These are phyloP conservation scores for Suillus subluteus DNA, from an alignment of 768 basidiomycete genomes.

Conservation along the genomic window DNA sequence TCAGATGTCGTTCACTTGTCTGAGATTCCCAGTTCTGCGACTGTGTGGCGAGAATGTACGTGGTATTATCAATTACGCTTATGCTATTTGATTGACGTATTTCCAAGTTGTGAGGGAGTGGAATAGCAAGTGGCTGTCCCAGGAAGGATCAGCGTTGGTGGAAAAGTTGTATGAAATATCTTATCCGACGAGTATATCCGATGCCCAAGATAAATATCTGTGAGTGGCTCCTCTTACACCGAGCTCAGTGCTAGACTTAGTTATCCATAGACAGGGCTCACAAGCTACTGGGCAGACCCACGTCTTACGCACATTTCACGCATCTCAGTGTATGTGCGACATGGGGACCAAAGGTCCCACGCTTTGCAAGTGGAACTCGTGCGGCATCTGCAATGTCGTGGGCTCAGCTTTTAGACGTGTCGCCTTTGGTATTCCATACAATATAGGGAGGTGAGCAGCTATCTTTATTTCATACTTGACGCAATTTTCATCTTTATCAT, in stretches of 20 bases:
- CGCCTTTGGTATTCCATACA: slow-evolving; percentile 56
- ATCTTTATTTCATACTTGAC: slow-evolving; percentile 10
- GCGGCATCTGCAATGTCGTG: slow-evolving; percentile 64
- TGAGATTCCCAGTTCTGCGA: slow-evolving; percentile 50
- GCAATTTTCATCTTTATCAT: slow-evolving; percentile 9
- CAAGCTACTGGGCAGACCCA: slow-evolving; percentile 39
- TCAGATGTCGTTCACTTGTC: slow-evolving; percentile 47
- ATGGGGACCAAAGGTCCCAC: slow-evolving; percentile 55
- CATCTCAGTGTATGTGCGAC: slow-evolving; percentile 71
- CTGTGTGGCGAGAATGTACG: slow-evolving; percentile 57
- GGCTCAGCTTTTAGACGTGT: slow-evolving; percentile 60
- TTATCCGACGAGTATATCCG: slow-evolving; percentile 30
- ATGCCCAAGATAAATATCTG: slow-evolving; percentile 54
- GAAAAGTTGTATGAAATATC: slow-evolving; percentile 61
- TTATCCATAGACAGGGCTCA: slow-evolving; percentile 33
- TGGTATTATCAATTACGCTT: slow-evolving; percentile 22
- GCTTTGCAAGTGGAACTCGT: slow-evolving; percentile 62
- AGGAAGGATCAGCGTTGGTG: slow-evolving; percentile 36
- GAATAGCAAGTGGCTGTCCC: slow-evolving; percentile 6
- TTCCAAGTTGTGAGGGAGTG: slow-evolving; percentile 6
- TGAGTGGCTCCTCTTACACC: slow-evolving; percentile 26
- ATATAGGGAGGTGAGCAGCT: slow-evolving; percentile 54
- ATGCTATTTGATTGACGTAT: slow-evolving; percentile 19
- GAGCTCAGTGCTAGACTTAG: slow-evolving; percentile 12
- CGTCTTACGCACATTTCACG: slow-evolving; percentile 63